These are phyloP conservation scores for Xylaria cubensis DNA, from an alignment of 495 filamentous ascomycete species.

Conservation along the genomic window DNA sequence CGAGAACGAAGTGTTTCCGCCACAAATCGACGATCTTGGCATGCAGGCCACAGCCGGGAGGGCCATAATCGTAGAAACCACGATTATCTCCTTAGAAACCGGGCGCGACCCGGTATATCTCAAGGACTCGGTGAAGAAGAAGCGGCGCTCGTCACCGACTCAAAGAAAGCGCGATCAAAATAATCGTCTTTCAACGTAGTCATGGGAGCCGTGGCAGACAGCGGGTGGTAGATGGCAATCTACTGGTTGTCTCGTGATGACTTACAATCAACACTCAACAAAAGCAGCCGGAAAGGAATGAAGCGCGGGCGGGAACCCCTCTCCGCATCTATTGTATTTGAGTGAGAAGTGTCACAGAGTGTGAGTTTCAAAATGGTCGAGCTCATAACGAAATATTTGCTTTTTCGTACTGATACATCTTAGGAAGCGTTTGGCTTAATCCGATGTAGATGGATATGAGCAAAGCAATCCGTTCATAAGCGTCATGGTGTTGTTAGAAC, in stretches of 20 bases:
- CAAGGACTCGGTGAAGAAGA: constrained; percentile 58
- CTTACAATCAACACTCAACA: not conserved
- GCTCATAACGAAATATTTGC: not conserved
- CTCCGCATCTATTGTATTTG: not conserved
- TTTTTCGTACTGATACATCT: not conserved
- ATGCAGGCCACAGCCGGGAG: constrained; percentile 77
- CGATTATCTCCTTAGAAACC: constrained; percentile 70
- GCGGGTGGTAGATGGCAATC: not conserved
- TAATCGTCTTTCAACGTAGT: constrained; percentile 52
- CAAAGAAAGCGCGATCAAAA: constrained; percentile 52
- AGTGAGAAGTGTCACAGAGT: not conserved
- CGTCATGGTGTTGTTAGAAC: not conserved
- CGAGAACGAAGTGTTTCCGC: constrained; percentile 89
- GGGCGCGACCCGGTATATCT: constrained; percentile 70
- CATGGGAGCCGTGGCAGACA: constrained; percentile 29
- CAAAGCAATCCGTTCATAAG: too few species aligned
- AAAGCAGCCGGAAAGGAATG: not conserved
- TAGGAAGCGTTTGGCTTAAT: not conserved
- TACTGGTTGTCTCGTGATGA: constrained; percentile 14
- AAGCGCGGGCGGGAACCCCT: not conserved
- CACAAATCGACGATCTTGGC: constrained; percentile 89
- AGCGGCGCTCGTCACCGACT: constrained; percentile 49
- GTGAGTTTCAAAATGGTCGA: not conserved
- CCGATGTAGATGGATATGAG: not conserved
- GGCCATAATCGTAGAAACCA: constrained; percentile 86